Percentiles rank a stretch among this genome's conserved stretches.
These are phyloP conservation scores for Starmerella khaoyaiensis DNA, from an alignment of 805 yeast species.

Conservation along the genomic window DNA sequence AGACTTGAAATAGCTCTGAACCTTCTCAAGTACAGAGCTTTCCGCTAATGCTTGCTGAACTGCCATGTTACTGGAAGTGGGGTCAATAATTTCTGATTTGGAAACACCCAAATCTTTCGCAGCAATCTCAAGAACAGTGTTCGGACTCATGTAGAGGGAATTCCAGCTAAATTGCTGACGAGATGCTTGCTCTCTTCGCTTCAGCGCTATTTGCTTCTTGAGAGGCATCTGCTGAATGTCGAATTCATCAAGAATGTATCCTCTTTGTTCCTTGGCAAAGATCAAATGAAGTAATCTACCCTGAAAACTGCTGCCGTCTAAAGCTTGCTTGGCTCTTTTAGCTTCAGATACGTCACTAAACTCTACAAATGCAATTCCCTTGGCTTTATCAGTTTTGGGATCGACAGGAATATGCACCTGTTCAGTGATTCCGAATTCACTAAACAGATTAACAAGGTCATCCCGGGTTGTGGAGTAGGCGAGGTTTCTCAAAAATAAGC, in stretches of 20 bases:
- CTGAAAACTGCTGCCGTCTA: conserved; percentile 85
- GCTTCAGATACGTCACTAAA: conserved; percentile 63
- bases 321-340: conserved; percentile 50
- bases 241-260: conserved; percentile 76
- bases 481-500: conserved; percentile 80
- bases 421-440: conserved; percentile 54
- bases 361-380: conserved; percentile 82
- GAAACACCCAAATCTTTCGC: conserved; percentile 72
- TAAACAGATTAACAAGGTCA: conserved; percentile 57
- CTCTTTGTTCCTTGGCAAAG: conserved; percentile 72
- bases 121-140: conserved; percentile 83
- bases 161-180: conserved; percentile 90
- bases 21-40: conserved; percentile 87
- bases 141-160: conserved; percentile 76
- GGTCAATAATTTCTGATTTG: conserved; percentile 75
- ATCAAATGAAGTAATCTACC: conserved; percentile 84
- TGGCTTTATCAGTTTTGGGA: conserved; percentile 76
- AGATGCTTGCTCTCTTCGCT: conserved; percentile 71
- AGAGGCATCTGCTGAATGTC: conserved; percentile 82
- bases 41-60: conserved; percentile 96
- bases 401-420: conserved; percentile 92
- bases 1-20: conserved; percentile 70
- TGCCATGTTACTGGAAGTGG: conserved; percentile 74
- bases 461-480: conserved; percentile 65
- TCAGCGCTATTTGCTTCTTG: conserved; percentile 78